These are phyloP conservation scores for Penicillium psychrosexuale DNA, from an alignment of 2,329 filamentous ascomycete genomes.

Conservation along the genomic window DNA sequence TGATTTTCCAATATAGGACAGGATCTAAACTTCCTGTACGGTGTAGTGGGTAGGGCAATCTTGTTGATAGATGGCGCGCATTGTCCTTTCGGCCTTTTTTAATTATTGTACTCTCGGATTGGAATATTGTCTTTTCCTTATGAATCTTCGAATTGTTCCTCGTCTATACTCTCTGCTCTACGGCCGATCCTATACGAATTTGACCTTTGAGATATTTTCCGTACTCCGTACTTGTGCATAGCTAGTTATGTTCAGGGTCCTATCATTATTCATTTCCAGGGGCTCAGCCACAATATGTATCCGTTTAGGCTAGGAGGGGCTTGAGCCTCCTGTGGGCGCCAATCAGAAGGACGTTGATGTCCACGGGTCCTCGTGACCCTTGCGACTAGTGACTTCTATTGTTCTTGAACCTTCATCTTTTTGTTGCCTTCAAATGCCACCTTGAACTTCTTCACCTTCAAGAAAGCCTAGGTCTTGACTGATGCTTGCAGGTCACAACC, in stretches of 20 bases:
- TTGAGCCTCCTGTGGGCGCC: background rate
- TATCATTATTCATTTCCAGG: background rate
- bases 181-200: background rate
- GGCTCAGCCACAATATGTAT: background rate
- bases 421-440: background rate
- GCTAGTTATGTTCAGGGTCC: no score
- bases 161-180: slow-evolving; percentile 6
- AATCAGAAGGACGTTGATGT: background rate
- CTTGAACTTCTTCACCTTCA: background rate
- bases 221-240: no score
- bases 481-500: background rate
- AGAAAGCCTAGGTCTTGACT: background rate
- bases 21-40: slow-evolving; percentile 14
- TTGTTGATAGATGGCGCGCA: slow-evolving; percentile 34
- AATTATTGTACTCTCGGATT: slow-evolving; percentile 9
- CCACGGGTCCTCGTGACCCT: no score
- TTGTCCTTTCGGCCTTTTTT: slow-evolving; percentile 15
- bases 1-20: slow-evolving; percentile 1
- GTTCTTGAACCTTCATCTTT: background rate
- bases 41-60: slow-evolving; percentile 27
- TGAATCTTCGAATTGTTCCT: slow-evolving; percentile 1
- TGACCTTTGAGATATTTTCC: background rate
- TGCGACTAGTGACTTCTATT: background rate
- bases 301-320: background rate
- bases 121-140: slow-evolving; percentile 3